Conservation (phyloP, 2,329 filamentous ascomycete species). For the Zymoseptoria ardabiliae region DNA sequence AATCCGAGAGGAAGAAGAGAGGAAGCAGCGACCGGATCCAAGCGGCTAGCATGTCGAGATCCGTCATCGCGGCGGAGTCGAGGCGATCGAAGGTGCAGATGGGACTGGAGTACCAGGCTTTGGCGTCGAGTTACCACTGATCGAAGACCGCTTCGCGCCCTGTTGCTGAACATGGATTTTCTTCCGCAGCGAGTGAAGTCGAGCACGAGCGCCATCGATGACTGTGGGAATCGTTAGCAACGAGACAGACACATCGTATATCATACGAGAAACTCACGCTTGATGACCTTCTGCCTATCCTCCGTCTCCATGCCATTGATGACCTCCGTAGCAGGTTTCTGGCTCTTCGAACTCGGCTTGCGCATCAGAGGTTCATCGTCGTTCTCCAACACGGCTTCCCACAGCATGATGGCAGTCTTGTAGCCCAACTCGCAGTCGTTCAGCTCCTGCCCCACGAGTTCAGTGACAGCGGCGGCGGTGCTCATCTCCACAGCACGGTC, state of each 20-base stretch:
- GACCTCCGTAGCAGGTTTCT: slow-evolving; percentile 39
- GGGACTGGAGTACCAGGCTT: slow-evolving; percentile 11
- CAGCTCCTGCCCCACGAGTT: slow-evolving; percentile 86
- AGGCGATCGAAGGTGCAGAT: slow-evolving; percentile 11
- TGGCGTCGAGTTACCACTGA: slow-evolving; percentile 13
- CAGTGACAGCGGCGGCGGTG: slow-evolving; percentile 84
- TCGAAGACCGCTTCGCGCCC: slow-evolving; percentile 20
- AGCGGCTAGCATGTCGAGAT: no score
- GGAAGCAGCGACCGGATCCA: no score
- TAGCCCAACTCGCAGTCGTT: slow-evolving; percentile 86
- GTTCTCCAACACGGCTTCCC: slow-evolving; percentile 85
- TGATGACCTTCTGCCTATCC: slow-evolving; percentile 65
- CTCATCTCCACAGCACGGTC: slow-evolving; percentile 97
- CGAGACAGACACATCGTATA: background rate
- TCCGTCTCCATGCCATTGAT: slow-evolving; percentile 56
- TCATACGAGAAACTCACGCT: slow-evolving; percentile 48
- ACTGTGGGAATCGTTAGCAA: slow-evolving; percentile 33
- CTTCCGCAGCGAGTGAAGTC: slow-evolving; percentile 37
- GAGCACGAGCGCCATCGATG: slow-evolving; percentile 38
- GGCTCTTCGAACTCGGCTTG: slow-evolving; percentile 40
- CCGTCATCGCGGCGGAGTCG: slow-evolving; percentile 16
- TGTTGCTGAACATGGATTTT: slow-evolving; percentile 38
- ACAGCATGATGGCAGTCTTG: slow-evolving; percentile 84
- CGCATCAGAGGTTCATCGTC: slow-evolving; percentile 53
- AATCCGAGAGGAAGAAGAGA: no score